phyloP scores from a whole-genome alignment of 139 green algal species.

The Spirogloea muscicola region DNA sequence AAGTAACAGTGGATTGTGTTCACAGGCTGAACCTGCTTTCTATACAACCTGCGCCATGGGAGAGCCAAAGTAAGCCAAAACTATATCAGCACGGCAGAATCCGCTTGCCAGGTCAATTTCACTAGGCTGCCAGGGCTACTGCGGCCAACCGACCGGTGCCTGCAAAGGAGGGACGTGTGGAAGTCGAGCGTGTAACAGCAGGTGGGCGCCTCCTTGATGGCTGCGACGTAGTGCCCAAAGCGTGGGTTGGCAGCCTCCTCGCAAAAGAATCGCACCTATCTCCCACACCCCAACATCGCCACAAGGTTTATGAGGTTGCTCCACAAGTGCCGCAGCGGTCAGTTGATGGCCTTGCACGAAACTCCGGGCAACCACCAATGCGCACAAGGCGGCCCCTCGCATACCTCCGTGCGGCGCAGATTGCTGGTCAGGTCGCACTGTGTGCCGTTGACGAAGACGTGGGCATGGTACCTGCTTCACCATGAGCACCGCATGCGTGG shows the following conservation, averaged over 20 bases:
- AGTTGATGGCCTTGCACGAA: not conserved
- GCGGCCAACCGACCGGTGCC: no score
- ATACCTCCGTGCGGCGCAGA: constrained; percentile 62
- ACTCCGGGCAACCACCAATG: not conserved
- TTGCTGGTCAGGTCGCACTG: constrained; percentile 63
- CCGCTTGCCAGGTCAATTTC: not conserved
- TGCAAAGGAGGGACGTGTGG: constrained; percentile 68
- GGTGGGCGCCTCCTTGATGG: constrained; percentile 69
- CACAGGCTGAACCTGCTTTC: not conserved
- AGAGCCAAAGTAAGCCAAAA: not conserved
- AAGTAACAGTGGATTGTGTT: constrained; percentile 12
- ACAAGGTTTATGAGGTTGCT: not conserved
- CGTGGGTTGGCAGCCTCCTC: constrained; percentile 40
- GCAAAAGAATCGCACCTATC: constrained; percentile 18
- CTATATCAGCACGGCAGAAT: not conserved
- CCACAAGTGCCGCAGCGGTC: not conserved
- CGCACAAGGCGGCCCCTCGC: constrained; percentile 57
- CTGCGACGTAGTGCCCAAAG: constrained; percentile 53
- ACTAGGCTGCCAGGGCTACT: no score
- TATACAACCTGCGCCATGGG: not conserved
- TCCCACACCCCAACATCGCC: not conserved
- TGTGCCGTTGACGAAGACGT: constrained; percentile 60
- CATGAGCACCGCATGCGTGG: not conserved
- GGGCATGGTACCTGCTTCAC: constrained; percentile 57
- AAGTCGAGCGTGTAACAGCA: constrained; percentile 73